Conservation (phyloP, 805 yeast species). For the Pichia phayaonensis region DNA sequence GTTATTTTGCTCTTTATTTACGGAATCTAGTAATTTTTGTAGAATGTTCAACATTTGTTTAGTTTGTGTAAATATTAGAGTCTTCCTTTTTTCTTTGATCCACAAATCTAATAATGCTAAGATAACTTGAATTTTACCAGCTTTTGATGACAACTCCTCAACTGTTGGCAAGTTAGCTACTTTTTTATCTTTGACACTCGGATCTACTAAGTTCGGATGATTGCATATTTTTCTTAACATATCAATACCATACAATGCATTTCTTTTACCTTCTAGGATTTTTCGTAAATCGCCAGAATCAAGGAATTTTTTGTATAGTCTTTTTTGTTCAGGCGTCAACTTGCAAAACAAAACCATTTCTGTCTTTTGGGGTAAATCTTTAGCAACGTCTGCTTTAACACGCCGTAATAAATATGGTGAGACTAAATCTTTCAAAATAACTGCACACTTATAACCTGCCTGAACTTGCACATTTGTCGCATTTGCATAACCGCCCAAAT, state of each 20-base stretch:
- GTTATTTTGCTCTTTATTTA: constrained; percentile 23
- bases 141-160: constrained; percentile 37
- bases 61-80: constrained; percentile 85
- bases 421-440: constrained; percentile 76
- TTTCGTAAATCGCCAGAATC: constrained; percentile 68
- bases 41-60: constrained; percentile 88
- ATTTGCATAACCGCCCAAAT: constrained; percentile 96
- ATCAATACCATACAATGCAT: constrained; percentile 85
- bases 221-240: constrained; percentile 87
- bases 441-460: constrained; percentile 94
- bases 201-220: constrained; percentile 78
- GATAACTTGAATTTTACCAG: constrained; percentile 90
- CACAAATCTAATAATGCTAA: constrained; percentile 67
- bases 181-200: constrained; percentile 29
- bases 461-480: constrained; percentile 95
- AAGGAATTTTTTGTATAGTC: constrained; percentile 65
- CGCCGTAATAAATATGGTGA: constrained; percentile 85
- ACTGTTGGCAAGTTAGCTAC: constrained; percentile 7
- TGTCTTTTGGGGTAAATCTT: constrained; percentile 84
- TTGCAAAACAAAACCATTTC: constrained; percentile 93
- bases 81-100: constrained; percentile 69
- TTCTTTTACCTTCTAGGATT: constrained; percentile 66
- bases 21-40: constrained; percentile 51
- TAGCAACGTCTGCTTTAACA: constrained; percentile 89
- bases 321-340: constrained; percentile 68